Evolutionary conservation across 352 stramenopile genomes (phyloP).

Genomic region (Stramenopiles sp.): DNA sequence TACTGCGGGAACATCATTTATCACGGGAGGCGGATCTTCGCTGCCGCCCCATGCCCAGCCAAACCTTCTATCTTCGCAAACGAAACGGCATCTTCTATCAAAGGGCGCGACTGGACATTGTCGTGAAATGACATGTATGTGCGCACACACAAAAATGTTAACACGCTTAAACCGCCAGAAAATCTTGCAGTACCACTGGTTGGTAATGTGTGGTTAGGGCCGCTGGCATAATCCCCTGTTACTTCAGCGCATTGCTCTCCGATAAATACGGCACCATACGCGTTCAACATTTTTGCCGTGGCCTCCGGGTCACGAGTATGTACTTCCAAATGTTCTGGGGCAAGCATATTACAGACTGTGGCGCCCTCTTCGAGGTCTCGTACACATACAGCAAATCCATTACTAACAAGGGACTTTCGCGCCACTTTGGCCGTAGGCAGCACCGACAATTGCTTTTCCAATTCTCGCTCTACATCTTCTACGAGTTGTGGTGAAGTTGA

Average conservation of each 20-base stretch:
- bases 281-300: slow-evolving; percentile 44
- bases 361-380: slow-evolving; percentile 49
- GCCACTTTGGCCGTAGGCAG: slow-evolving; percentile 29
- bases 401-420: slow-evolving; percentile 19
- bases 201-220: slow-evolving; percentile 95
- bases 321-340: slow-evolving; percentile 67
- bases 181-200: slow-evolving; percentile 88
- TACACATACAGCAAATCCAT: slow-evolving; percentile 52
- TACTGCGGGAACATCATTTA: too few relatives aligned
- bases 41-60: neutral
- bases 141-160: slow-evolving; percentile 91
- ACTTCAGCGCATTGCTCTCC: slow-evolving; percentile 75
- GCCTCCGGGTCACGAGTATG: slow-evolving; percentile 67
- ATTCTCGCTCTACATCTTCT: slow-evolving; percentile 59
- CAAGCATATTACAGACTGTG: slow-evolving; percentile 42
- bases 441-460: slow-evolving; percentile 45
- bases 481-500: slow-evolving; percentile 60
- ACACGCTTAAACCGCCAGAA: slow-evolving; percentile 87
- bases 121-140: slow-evolving; percentile 96
- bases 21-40: neutral
- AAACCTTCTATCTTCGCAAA: neutral
- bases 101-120: slow-evolving; percentile 2
- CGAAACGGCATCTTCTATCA: neutral
- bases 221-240: slow-evolving; percentile 90
- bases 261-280: slow-evolving; percentile 83